phyloP scores from a whole-genome alignment of 2,329 filamentous ascomycete genomes.

The Aspergillus thermomutatus region DNA sequence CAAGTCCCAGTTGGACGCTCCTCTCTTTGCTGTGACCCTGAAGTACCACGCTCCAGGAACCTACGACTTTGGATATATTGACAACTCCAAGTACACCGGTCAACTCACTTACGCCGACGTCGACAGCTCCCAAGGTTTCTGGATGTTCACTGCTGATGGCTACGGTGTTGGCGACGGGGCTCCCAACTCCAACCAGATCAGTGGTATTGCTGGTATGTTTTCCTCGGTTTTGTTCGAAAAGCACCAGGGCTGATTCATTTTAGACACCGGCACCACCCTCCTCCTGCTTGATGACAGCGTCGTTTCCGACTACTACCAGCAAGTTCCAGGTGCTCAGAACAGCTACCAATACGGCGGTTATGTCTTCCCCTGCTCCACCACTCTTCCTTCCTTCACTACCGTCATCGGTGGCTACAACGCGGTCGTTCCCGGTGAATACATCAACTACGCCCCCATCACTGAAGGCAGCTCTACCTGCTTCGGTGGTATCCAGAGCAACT shows the following conservation, averaged over 20 bases:
- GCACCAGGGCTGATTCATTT: neutral
- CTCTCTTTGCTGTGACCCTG: slow-evolving; percentile 54
- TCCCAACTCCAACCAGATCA: slow-evolving; percentile 41
- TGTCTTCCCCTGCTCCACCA: slow-evolving; percentile 50
- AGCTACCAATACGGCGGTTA: slow-evolving; percentile 52
- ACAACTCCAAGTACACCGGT: slow-evolving; percentile 58
- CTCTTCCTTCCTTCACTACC: slow-evolving; percentile 53
- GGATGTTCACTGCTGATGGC: slow-evolving; percentile 57
- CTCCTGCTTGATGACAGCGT: slow-evolving; percentile 55
- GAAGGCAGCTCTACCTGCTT: slow-evolving; percentile 56
- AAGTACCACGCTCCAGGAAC: slow-evolving; percentile 52
- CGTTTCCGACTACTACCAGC: slow-evolving; percentile 57
- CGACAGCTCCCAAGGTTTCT: slow-evolving; percentile 59
- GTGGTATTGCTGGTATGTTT: slow-evolving; percentile 52
- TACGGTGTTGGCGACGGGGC: slow-evolving; percentile 51
- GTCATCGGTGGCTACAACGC: slow-evolving; percentile 49
- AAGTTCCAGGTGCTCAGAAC: slow-evolving; percentile 53
- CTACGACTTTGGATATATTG: slow-evolving; percentile 60
- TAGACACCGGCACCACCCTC: slow-evolving; percentile 68
- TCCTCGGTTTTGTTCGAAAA: neutral
- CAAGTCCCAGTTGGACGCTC: slow-evolving; percentile 47
- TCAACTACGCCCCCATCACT: slow-evolving; percentile 51
- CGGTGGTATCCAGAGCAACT: slow-evolving; percentile 68
- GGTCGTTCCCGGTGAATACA: slow-evolving; percentile 51
- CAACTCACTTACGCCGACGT: slow-evolving; percentile 55